Base-by-base conservation (phyloP, 345 rosid species). In the Brassica carinata region DNA sequence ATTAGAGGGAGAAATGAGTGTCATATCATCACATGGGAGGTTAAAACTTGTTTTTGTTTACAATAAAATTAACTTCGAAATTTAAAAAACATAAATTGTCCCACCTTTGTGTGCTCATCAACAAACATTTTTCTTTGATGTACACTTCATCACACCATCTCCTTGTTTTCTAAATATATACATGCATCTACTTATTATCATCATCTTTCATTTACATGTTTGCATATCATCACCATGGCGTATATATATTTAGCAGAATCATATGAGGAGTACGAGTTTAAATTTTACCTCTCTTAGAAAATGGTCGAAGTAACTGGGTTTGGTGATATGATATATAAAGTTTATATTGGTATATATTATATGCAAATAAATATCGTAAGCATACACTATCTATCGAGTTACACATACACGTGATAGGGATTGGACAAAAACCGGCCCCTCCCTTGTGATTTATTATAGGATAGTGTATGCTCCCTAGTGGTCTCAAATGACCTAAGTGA, bases 21-120 rank as follows among this genome's bases (percentile, higher is more conserved):
- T 81, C 84, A 17, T 76, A 45, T 81, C 84, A 81, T 76, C 84
- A 72, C 84, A 81, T 81, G 84, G 81, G 72, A 58, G 74, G 81
- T 59, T 76, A 76, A 65, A 69, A 8, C 63, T 67, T 10, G 40
- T 66, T 72, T 74, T 57, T 75, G 71, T 18, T 75, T 75, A 70
- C 48, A 75, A 74, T 71, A 74, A 69, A 70, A 27, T 53, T 27
- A 70, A 81, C 76, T 64, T 38, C 14, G 29, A 61, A 11, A 15
- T 8, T 71, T 64, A 43, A 66, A 43, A 66, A 76, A 76, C 84
- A 76, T 71, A 58, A 66, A 71, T 64, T 45, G 80, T 76, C 84
- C 84, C 84, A 81, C 84, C 67, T 65, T 40, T 81, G 84, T 58
- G 43, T 70, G 29, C 81, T 76, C 77, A 57, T 76, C 71, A 30